A percentile compares a stretch with the other conserved stretches of the same genome.
Conservation (phyloP, 2,329 filamentous ascomycete species). For the Byssochlamys sp. region DNA sequence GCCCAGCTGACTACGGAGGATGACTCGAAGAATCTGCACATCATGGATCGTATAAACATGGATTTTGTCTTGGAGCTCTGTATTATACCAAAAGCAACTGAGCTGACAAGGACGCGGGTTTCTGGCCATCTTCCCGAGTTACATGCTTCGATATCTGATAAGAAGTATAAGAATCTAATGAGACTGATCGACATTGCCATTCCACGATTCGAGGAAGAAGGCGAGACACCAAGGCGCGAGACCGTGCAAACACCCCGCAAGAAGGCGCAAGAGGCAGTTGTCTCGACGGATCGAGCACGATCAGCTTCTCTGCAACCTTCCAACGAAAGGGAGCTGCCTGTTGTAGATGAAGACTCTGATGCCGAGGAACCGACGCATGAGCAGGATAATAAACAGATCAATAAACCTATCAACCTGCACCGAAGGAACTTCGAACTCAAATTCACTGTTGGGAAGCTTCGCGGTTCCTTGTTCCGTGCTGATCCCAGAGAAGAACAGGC, state of each 20-base stretch:
- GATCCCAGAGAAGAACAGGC: slow-evolving; percentile 66
- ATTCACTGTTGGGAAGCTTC: slow-evolving; percentile 87
- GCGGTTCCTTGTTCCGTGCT: slow-evolving; percentile 81
- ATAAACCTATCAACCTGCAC: slow-evolving; percentile 59
- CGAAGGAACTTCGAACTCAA: slow-evolving; percentile 93
- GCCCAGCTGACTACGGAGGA: slow-evolving; percentile 62
- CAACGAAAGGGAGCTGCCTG: slow-evolving; percentile 62
- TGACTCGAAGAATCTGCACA: slow-evolving; percentile 64
- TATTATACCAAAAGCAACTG: slow-evolving; percentile 90
- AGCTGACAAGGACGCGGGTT: slow-evolving; percentile 81
- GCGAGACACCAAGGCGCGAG: slow-evolving; percentile 26
- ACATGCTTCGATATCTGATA: slow-evolving; percentile 83
- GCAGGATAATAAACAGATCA: slow-evolving; percentile 40
- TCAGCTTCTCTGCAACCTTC: slow-evolving; percentile 68
- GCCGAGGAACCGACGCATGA: slow-evolving; percentile 54
- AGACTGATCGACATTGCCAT: slow-evolving; percentile 89
- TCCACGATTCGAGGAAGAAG: slow-evolving; percentile 59
- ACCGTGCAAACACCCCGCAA: slow-evolving; percentile 20
- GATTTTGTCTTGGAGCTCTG: slow-evolving; percentile 94
- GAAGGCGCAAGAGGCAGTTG: slow-evolving; percentile 21
- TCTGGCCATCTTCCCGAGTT: slow-evolving; percentile 86
- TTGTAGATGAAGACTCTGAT: slow-evolving; percentile 60
- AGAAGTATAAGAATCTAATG: slow-evolving; percentile 96
- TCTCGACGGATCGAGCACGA: slow-evolving; percentile 37
- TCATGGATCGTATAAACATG: slow-evolving; percentile 94